Evolutionary conservation across 2,329 filamentous ascomycete genomes (phyloP).

Genomic region (Colletotrichum acutatum): DNA sequence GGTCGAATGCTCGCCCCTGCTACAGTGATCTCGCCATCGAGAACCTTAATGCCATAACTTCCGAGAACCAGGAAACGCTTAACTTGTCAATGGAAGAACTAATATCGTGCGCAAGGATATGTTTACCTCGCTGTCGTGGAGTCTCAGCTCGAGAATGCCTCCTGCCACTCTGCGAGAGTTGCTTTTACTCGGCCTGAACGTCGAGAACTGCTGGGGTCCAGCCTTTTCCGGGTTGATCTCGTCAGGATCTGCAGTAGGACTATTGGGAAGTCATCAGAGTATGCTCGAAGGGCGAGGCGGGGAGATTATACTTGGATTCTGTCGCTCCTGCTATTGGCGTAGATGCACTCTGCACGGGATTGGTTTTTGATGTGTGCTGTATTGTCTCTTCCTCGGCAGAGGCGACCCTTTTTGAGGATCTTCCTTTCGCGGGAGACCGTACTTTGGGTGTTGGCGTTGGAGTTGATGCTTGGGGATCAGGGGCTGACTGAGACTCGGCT

Average conservation of each 20-base stretch:
- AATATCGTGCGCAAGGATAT: neutral
- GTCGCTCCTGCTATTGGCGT: neutral
- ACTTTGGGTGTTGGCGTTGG: slow-evolving; percentile 9
- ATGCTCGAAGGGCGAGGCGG: too few relatives aligned
- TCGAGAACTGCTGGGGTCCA: slow-evolving; percentile 50
- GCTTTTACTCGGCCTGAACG: slow-evolving; percentile 57
- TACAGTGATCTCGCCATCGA: slow-evolving; percentile 71
- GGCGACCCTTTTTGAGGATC: slow-evolving; percentile 5
- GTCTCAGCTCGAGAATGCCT: slow-evolving; percentile 53
- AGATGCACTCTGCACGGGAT: neutral
- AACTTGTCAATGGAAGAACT: slow-evolving; percentile 33
- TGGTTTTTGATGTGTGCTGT: neutral
- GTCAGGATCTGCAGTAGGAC: neutral
- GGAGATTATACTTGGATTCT: neutral
- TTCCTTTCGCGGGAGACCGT: slow-evolving; percentile 9
- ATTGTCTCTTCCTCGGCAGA: neutral
- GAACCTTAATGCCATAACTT: slow-evolving; percentile 72
- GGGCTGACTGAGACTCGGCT: neutral
- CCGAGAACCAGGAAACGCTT: slow-evolving; percentile 74
- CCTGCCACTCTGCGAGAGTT: slow-evolving; percentile 54
- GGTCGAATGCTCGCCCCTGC: slow-evolving; percentile 71
- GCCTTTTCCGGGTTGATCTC: neutral
- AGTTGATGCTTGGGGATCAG: neutral
- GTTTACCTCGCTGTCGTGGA: slow-evolving; percentile 62
- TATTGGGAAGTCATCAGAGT: neutral